These are phyloP conservation scores for Verticillium albo-atrum DNA, from an alignment of 2,329 filamentous ascomycete species.

Conservation along the genomic window DNA sequence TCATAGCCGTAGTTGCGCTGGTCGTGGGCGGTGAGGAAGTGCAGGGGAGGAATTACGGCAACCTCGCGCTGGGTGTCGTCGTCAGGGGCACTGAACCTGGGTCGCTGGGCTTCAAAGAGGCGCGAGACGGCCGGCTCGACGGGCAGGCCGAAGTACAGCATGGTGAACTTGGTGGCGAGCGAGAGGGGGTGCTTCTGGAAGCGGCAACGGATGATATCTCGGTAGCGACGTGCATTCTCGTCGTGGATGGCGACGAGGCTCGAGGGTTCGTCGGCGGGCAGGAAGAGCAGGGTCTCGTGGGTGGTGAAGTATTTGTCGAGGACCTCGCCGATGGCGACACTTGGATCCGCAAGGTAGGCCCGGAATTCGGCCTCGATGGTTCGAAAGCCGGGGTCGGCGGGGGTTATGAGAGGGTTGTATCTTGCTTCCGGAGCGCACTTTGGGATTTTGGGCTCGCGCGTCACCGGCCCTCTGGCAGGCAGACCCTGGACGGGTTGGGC, in stretches of 20 bases:
- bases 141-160: conserved; percentile 43
- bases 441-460: background rate
- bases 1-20: conserved; percentile 24
- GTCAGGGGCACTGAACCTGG: conserved; percentile 15
- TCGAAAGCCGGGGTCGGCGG: conserved; percentile 16
- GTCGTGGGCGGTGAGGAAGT: conserved; percentile 25
- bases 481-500: background rate
- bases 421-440: conserved; percentile 2
- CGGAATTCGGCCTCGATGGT: conserved; percentile 24
- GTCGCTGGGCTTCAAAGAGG: conserved; percentile 16
- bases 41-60: conserved; percentile 20
- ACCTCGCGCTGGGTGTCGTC: conserved; percentile 14
- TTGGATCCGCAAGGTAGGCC: conserved; percentile 15
- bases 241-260: conserved; percentile 26
- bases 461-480: background rate
- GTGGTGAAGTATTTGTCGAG: conserved; percentile 26
- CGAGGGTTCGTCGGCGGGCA: conserved; percentile 17
- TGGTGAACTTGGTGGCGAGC: conserved; percentile 36
- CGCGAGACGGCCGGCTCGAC: conserved; percentile 29
- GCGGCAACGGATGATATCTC: conserved; percentile 20
- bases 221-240: conserved; percentile 22
- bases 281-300: conserved; percentile 27
- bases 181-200: conserved; percentile 22
- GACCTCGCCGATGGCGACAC: conserved; percentile 22
- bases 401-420: conserved; percentile 16